Percentiles rank a stretch among this genome's conserved stretches.
phyloP scores from a whole-genome alignment of 2,329 filamentous ascomycete species.

The Ascochyta lentis region DNA sequence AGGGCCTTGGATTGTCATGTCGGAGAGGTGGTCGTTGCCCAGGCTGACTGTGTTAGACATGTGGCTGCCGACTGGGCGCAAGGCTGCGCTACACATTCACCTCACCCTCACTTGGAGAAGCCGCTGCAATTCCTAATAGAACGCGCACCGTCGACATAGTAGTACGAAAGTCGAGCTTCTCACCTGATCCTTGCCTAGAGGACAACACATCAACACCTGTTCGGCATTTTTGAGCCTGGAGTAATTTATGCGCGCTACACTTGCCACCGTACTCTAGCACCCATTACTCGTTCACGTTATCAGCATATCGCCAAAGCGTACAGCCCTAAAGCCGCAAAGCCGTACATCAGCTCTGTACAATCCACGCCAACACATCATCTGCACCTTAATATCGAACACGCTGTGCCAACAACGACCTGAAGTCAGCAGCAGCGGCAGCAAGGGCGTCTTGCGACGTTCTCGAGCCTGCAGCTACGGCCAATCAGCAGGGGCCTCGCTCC shows the following conservation, averaged over 20 bases:
- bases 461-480: conserved; percentile 19
- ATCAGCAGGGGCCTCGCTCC: conserved; percentile 17
- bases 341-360: too few relatives aligned
- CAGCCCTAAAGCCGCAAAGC: too few relatives aligned
- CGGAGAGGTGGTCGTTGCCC: conserved; percentile 2
- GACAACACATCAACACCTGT: background rate
- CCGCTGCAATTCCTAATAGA: background rate
- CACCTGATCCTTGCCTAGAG: too few relatives aligned
- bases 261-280: conserved; percentile 2
- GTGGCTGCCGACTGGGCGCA: conserved; percentile 11
- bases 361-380: background rate
- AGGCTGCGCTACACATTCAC: conserved; percentile 13
- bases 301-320: background rate
- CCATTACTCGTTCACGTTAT: background rate
- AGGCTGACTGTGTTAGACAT: background rate
- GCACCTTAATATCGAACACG: conserved; percentile 3
- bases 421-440: conserved; percentile 30
- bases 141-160: background rate
- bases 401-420: conserved; percentile 21
- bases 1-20: too few relatives aligned
- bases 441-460: conserved; percentile 25
- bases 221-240: background rate
- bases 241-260: background rate
- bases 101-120: conserved; percentile 1
- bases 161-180: too few relatives aligned